These are phyloP conservation scores for Karstenula rhodostoma DNA, from an alignment of 2,329 filamentous ascomycete species.

Conservation along the genomic window DNA sequence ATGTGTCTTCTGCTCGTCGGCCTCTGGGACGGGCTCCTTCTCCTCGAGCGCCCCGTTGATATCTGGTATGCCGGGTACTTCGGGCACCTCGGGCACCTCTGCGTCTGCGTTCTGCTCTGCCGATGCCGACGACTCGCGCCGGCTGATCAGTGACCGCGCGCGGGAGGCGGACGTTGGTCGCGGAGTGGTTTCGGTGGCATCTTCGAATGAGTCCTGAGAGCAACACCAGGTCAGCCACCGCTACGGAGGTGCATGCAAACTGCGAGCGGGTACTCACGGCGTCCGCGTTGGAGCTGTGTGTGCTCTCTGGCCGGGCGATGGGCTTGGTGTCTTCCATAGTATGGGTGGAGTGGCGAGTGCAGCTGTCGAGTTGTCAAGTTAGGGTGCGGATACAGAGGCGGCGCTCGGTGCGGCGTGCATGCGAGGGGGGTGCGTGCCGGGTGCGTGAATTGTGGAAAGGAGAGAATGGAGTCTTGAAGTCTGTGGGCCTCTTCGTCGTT, in stretches of 20 bases:
- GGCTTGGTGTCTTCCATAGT: constrained; percentile 34
- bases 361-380: not conserved
- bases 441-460: constrained; percentile 8
- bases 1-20: constrained; percentile 28
- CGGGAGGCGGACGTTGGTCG: constrained; percentile 48
- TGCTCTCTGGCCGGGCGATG: constrained; percentile 37
- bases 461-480: constrained; percentile 13
- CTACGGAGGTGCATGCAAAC: not conserved
- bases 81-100: constrained; percentile 28
- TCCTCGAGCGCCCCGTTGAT: constrained; percentile 15
- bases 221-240: constrained; percentile 18
- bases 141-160: constrained; percentile 63
- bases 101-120: constrained; percentile 29
- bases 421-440: constrained; percentile 1
- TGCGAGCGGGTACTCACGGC: constrained; percentile 28
- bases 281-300: constrained; percentile 43
- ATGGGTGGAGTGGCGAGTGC: not conserved
- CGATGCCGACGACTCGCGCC: constrained; percentile 43
- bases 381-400: constrained; percentile 24
- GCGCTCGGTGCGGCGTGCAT: constrained; percentile 25
- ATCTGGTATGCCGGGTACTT: constrained; percentile 29
- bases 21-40: constrained; percentile 20
- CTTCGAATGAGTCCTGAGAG: constrained; percentile 79
- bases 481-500: constrained; percentile 7
- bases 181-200: constrained; percentile 70